phyloP scores from a whole-genome alignment of 169 alveolate species.

The Plasmodium coatneyi region DNA sequence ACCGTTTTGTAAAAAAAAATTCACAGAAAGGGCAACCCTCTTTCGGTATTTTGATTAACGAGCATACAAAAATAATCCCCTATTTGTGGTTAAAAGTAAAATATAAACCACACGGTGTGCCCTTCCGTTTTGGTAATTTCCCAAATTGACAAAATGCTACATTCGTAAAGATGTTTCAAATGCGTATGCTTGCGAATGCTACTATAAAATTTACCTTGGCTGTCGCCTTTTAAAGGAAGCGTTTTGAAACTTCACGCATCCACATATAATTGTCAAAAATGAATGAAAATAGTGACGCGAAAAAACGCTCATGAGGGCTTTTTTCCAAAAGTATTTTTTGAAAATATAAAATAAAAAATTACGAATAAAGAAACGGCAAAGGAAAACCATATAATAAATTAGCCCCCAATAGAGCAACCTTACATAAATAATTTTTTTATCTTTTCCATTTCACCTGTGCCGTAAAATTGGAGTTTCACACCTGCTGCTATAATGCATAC shows the following conservation, averaged over 20 bases:
- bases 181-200: background rate
- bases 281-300: conserved; percentile 1
- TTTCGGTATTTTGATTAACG: background rate
- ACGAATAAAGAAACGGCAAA: background rate
- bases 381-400: background rate
- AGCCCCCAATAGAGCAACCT: background rate
- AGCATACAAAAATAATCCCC: background rate
- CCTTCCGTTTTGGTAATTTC: background rate
- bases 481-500: background rate
- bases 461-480: background rate
- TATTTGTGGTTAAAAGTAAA: background rate
- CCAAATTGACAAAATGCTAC: background rate
- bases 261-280: background rate
- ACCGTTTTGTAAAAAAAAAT: background rate
- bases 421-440: background rate
- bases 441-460: background rate
- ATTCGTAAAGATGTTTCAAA: background rate
- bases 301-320: background rate
- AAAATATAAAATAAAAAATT: background rate
- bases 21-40: background rate
- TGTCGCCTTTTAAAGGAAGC: background rate
- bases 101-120: background rate
- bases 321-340: background rate
- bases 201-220: background rate
- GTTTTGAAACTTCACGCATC: background rate